Percentiles rank a stretch among this genome's conserved stretches.
phyloP scores from a whole-genome alignment of 495 filamentous ascomycete species.

The Penicillium goetzii region DNA sequence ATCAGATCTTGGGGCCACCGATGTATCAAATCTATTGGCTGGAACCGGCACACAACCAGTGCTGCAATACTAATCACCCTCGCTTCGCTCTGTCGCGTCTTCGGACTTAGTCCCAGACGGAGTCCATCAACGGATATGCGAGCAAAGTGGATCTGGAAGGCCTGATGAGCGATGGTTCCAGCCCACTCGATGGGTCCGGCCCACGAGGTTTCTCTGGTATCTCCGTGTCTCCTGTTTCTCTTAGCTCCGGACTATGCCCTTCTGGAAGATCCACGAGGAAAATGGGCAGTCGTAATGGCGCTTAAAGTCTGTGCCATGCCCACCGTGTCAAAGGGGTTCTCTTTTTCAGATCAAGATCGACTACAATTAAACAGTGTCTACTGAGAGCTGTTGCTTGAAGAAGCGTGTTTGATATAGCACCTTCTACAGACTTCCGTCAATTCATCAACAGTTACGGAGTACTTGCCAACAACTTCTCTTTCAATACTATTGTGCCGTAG shows the following conservation, averaged over 20 bases:
- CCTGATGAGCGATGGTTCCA: constrained; percentile 3
- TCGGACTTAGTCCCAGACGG: constrained; percentile 10
- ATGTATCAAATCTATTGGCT: neutral
- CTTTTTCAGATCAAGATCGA: neutral
- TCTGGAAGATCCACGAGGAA: constrained; percentile 14
- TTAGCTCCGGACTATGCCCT: constrained; percentile 14
- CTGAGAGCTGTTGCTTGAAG: neutral
- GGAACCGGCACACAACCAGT: neutral
- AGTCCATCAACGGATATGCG: constrained; percentile 8
- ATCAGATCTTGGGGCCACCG: neutral
- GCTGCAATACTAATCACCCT: constrained; percentile 1
- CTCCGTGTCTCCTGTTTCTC: neutral
- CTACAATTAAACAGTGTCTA: neutral
- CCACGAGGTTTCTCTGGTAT: constrained; percentile 9
- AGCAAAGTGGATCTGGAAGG: constrained; percentile 11
- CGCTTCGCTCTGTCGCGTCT: constrained; percentile 10
- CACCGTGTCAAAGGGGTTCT: neutral
- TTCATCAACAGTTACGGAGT: neutral
- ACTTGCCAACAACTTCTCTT: neutral
- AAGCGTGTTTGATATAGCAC: constrained; percentile 4
- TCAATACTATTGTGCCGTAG: neutral
- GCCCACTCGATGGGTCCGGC: constrained; percentile 10
- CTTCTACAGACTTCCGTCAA: neutral
- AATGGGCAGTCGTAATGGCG: constrained; percentile 4
- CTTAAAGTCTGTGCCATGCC: constrained; percentile 13